Evolutionary conservation across 164 flowering plant genomes (phyloP), one percentile per base, ranked within the genome.

Genomic region (Sedum album): DNA sequence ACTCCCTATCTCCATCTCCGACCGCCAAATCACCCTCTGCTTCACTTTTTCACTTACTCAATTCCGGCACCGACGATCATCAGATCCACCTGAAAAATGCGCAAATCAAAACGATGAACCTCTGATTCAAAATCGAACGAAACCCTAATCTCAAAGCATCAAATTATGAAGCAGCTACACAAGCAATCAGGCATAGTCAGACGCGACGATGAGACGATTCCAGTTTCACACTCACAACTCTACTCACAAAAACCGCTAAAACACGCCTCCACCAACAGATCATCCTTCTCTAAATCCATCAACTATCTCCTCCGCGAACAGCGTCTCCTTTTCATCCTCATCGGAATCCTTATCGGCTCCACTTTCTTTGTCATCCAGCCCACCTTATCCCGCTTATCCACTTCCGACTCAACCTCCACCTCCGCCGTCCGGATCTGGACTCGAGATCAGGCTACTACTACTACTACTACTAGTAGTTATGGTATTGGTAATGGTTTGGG

Each of bases 271-370:
- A 11, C 48, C 48, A 44, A 44, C 48, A 14, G 48, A 14, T 44
- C 48, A 14, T 14, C 48, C 11, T 44, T 17, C 48, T 4, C 3
- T 35, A 35, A 35, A 35, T 35, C 18, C 48, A 14, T 44, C 48
- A 44, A 14, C 17, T 44, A 44, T 18, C 17, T 44, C n/a, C 48
- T 44, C 48, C 48, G 48, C 18, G 48, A 92, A 57, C 96, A 93
- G 77, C 73, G 98, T 10, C 86, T 89, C 23, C 48, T 44, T 17
- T 44, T 44, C 48, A 44, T 44, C 48, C 18, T 44, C 20, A 15
- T 44, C 48, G 48, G 48, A 4, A 44, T 44, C 18, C 15, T 44
- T 13, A 44, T 44, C 48, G 48, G 48, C 48, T 44, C 48, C 2
- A 44, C 48, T 44, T 44, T 44, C 15, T 44, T 44, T 18, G 17